Conservation (phyloP, 208 protist species). For the Trypanosoma boissoni region DNA sequence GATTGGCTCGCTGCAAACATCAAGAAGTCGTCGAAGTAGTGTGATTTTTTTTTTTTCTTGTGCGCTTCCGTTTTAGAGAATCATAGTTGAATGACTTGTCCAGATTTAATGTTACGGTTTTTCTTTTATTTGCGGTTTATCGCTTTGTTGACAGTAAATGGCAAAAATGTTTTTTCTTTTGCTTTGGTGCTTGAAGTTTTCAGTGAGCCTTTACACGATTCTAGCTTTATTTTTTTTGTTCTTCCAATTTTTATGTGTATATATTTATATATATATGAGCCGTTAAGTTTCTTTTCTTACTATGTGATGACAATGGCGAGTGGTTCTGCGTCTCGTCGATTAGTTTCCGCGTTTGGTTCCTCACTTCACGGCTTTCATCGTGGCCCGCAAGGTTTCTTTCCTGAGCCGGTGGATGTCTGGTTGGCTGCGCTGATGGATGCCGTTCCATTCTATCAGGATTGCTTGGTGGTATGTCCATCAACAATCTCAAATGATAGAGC, state of each 20-base stretch:
- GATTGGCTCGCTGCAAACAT: slow-evolving; percentile 90
- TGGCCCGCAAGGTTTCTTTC: slow-evolving; percentile 34
- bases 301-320: slow-evolving; percentile 3
- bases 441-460: slow-evolving; percentile 76
- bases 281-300: not conserved
- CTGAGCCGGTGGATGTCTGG: slow-evolving; percentile 73
- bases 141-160: not conserved
- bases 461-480: slow-evolving; percentile 59
- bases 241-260: slow-evolving; percentile 11
- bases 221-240: slow-evolving; percentile 2
- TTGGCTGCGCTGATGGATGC: slow-evolving; percentile 59
- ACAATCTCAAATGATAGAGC: slow-evolving; percentile 25
- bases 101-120: slow-evolving; percentile 2
- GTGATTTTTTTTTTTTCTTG: slow-evolving; percentile 11
- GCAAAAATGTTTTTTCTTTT: slow-evolving; percentile 1
- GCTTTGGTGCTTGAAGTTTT: slow-evolving; percentile 5
- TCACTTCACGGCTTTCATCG: slow-evolving; percentile 54
- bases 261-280: not conserved
- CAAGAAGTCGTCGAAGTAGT: slow-evolving; percentile 75
- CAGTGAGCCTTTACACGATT: not conserved
- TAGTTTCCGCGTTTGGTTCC: slow-evolving; percentile 40
- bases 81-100: not conserved
- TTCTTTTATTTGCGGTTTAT: not conserved
- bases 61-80: not conserved
- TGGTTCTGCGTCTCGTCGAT: not conserved